Evolutionary conservation across 2,329 filamentous ascomycete species (phyloP).

Genomic region (Dactylellina parvicollis): DNA sequence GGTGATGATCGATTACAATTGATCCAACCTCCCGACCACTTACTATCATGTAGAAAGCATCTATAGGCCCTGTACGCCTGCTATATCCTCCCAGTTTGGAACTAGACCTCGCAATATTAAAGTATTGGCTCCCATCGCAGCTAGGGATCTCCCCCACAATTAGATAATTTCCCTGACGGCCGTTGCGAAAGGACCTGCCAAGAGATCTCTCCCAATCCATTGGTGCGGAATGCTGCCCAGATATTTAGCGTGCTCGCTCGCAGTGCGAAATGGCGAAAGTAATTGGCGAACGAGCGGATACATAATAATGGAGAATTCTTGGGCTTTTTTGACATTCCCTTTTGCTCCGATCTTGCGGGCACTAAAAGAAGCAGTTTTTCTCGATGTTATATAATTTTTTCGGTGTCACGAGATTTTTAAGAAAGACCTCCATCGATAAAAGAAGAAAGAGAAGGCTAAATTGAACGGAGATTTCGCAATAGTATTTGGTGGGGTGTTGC

Average conservation of each 20-base stretch:
- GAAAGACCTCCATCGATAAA: background rate
- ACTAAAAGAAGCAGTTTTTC: background rate
- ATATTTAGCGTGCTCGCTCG: slow-evolving; percentile 18
- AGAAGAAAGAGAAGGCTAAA: background rate
- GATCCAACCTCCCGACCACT: slow-evolving; percentile 28
- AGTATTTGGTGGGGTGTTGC: slow-evolving; percentile 8
- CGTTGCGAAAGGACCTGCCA: background rate
- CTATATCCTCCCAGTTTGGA: slow-evolving; percentile 11
- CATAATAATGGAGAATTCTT: background rate
- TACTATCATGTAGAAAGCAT: background rate
- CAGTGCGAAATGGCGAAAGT: slow-evolving; percentile 29
- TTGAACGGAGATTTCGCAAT: background rate
- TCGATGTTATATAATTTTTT: background rate
- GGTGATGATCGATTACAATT: slow-evolving; percentile 7
- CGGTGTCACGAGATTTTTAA: slow-evolving; percentile 24
- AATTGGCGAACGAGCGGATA: background rate
- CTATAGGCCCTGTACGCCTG: background rate
- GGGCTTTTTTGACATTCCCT: background rate
- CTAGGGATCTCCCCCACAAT: slow-evolving; percentile 13
- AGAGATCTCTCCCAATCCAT: slow-evolving; percentile 17
- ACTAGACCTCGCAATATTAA: background rate
- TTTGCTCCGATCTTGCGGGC: background rate
- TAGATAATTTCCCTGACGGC: slow-evolving; percentile 2
- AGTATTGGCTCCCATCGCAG: slow-evolving; percentile 20
- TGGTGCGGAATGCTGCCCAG: slow-evolving; percentile 37